Evolutionary conservation across 2,329 filamentous ascomycete genomes (phyloP).

Genomic region (Verticillium nubilum): DNA sequence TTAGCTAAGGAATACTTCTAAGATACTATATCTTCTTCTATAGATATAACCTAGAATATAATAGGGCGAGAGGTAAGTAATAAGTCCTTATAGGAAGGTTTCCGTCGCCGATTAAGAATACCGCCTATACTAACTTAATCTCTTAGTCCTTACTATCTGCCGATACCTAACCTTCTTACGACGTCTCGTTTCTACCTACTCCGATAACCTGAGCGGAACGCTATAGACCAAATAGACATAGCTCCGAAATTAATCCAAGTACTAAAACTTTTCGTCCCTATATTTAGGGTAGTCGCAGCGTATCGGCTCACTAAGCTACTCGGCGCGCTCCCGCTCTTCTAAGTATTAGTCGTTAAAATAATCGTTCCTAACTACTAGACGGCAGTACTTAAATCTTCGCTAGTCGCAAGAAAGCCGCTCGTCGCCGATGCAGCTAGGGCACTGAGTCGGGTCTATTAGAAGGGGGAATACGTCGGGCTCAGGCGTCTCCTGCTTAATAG

Average conservation of each 20-base stretch:
- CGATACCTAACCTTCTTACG: background rate
- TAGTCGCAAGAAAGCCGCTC: slow-evolving; percentile 7
- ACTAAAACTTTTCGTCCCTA: background rate
- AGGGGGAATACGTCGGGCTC: slow-evolving; percentile 11
- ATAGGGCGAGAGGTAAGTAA: no score
- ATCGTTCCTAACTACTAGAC: slow-evolving; percentile 13
- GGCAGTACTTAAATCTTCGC: slow-evolving; percentile 10
- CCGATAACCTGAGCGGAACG: background rate
- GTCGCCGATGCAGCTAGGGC: slow-evolving; percentile 14
- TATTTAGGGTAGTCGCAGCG: slow-evolving; percentile 1
- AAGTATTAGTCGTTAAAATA: slow-evolving; percentile 16
- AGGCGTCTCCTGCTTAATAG: slow-evolving; percentile 4
- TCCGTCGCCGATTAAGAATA: no score
- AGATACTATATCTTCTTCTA: no score
- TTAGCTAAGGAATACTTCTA: no score
- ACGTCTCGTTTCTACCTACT: background rate
- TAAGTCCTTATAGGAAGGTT: no score
- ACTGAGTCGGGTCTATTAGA: slow-evolving; percentile 13
- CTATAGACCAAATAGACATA: background rate
- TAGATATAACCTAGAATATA: no score
- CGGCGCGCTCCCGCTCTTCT: slow-evolving; percentile 1
- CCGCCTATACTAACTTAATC: background rate
- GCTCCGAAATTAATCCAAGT: background rate
- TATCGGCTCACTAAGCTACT: background rate
- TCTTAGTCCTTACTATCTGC: background rate